phyloP scores from a whole-genome alignment of 306 rosid genomes.

The Vachellia collinsii region DNA sequence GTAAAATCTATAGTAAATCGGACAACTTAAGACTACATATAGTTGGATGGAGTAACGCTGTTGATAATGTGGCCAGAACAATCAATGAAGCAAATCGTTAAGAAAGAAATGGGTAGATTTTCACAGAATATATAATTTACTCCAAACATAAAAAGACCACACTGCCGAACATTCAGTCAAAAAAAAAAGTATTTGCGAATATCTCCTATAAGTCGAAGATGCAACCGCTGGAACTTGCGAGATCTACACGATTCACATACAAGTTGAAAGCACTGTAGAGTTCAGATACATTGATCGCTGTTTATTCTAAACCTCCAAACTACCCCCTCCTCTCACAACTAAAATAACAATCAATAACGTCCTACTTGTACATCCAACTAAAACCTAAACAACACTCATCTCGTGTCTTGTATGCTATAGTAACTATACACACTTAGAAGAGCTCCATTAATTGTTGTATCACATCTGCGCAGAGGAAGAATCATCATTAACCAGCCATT shows the following conservation, averaged over 20 bases:
- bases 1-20: neutral
- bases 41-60: neutral
- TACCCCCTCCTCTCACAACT: neutral
- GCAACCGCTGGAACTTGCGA: neutral
- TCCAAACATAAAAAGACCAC: neutral
- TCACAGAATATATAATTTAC: neutral
- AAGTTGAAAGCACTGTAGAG: conserved; percentile 6
- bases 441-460: conserved; percentile 97
- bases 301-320: neutral
- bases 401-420: conserved; percentile 4
- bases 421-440: conserved; percentile 42
- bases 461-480: conserved; percentile 71
- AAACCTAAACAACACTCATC: conserved; percentile 12
- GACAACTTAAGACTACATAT: neutral
- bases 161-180: neutral
- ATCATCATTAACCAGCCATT: conserved; percentile 18
- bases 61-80: neutral
- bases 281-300: conserved; percentile 18
- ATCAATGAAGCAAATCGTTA: neutral
- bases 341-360: conserved; percentile 13
- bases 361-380: conserved; percentile 25
- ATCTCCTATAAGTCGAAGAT: neutral
- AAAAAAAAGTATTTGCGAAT: neutral
- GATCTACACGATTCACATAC: neutral
- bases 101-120: neutral